These are phyloP conservation scores for Pterocarpus santalinus DNA, from an alignment of 306 rosid species.

Conservation along the genomic window DNA sequence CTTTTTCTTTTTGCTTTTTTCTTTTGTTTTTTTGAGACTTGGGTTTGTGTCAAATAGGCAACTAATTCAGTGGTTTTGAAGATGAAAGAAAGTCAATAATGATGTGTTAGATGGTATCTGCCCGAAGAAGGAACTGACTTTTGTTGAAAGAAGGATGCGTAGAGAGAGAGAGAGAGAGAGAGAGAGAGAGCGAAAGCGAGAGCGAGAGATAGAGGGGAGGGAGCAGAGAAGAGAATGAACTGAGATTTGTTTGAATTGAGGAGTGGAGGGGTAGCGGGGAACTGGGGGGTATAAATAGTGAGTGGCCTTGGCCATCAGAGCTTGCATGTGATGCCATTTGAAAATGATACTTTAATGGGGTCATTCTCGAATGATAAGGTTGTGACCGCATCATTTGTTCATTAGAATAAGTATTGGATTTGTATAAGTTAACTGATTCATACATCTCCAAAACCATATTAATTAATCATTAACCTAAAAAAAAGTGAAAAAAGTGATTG, in stretches of 20 bases:
- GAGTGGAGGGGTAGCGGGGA: slow-evolving; percentile 59
- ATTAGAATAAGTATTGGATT: background rate
- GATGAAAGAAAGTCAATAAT: background rate
- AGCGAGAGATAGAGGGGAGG: background rate
- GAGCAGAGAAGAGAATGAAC: background rate
- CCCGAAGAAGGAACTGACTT: background rate
- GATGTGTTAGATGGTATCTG: too few relatives aligned
- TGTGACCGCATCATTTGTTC: background rate
- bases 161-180: background rate
- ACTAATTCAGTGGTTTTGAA: background rate
- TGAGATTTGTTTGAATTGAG: slow-evolving; percentile 51
- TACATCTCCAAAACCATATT: background rate
- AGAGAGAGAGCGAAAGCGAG: background rate
- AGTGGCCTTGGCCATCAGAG: slow-evolving; percentile 33
- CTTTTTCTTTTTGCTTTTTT: background rate
- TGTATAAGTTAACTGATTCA: background rate
- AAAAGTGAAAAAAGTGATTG: too few relatives aligned
- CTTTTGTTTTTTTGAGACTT: too few relatives aligned
- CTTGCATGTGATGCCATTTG: slow-evolving; percentile 64
- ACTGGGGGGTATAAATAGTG: slow-evolving; percentile 64
- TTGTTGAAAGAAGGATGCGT: background rate
- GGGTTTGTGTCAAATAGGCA: background rate
- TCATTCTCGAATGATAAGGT: background rate
- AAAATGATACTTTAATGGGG: slow-evolving; percentile 43
- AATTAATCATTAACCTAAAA: background rate